A percentile compares a stretch with the other conserved stretches of the same genome.
phyloP scores from a whole-genome alignment of 148 eudicot species.

The Silene uniflora region DNA sequence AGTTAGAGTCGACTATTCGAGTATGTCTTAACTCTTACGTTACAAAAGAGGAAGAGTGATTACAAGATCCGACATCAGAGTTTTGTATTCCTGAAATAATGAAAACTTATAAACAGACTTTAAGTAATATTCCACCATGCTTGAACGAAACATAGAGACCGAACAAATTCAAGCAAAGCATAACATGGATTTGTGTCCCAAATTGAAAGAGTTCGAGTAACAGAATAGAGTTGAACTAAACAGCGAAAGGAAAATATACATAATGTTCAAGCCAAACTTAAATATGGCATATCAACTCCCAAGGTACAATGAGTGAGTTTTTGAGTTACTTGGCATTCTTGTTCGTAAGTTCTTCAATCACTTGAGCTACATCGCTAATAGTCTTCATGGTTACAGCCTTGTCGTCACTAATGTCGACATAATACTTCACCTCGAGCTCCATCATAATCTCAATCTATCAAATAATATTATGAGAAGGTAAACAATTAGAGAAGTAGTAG shows the following conservation, averaged over 20 bases:
- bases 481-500: no score
- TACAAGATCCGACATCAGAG: no score
- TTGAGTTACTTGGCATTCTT: slow-evolving; percentile 11
- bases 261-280: not conserved
- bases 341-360: slow-evolving; percentile 43
- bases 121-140: no score
- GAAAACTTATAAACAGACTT: no score
- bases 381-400: slow-evolving; percentile 43
- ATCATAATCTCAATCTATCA: slow-evolving; percentile 60
- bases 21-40: no score
- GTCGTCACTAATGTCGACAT: slow-evolving; percentile 50
- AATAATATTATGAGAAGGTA: not conserved
- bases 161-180: not conserved
- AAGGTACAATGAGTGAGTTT: slow-evolving; percentile 2
- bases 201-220: not conserved
- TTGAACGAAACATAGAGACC: no score
- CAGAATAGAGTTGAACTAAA: slow-evolving; percentile 5
- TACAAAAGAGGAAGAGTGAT: no score
- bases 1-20: no score
- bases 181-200: not conserved
- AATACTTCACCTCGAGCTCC: slow-evolving; percentile 62
- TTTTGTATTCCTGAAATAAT: no score
- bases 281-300: not conserved
- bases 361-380: slow-evolving; percentile 50
- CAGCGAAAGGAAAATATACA: not conserved